Conservation (phyloP, 2,329 filamentous ascomycete genomes). For the Cladophialophora yegresii region DNA sequence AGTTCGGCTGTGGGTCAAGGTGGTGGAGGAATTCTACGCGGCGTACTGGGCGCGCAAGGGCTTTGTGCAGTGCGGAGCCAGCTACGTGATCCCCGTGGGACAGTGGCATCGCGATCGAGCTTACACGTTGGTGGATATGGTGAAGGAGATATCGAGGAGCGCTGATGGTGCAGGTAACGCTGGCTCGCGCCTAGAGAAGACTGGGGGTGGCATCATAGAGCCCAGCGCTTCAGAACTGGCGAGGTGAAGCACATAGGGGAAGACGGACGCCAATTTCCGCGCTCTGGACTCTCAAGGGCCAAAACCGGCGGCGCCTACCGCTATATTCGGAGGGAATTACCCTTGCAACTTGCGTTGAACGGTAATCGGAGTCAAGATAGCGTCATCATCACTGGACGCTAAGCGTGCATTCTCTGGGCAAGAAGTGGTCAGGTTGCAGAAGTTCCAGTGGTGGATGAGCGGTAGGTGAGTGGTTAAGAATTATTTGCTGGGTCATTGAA, state of each 20-base stretch:
- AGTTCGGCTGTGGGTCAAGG: constrained; percentile 14
- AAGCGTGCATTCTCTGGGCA: no score
- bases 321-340: no score
- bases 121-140: constrained; percentile 14
- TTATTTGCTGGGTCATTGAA: no score
- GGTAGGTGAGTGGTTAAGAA: no score
- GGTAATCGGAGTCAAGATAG: no score
- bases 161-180: constrained; percentile 4
- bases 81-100: constrained; percentile 11
- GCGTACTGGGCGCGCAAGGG: constrained; percentile 13
- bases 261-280: constrained; percentile 8
- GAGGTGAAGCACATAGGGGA: constrained; percentile 8
- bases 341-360: no score
- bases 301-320: no score
- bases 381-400: no score
- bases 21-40: constrained; percentile 12
- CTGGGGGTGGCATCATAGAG: constrained; percentile 7
- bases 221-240: constrained; percentile 12
- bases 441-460: no score
- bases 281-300: constrained; percentile 12
- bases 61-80: constrained; percentile 10
- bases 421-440: no score
- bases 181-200: constrained; percentile 9
- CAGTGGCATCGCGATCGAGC: constrained; percentile 15
- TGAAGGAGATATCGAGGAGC: constrained; percentile 13